These are phyloP conservation scores for Teratosphaeria nubilosa DNA, from an alignment of 2,329 filamentous ascomycete genomes.

Conservation along the genomic window DNA sequence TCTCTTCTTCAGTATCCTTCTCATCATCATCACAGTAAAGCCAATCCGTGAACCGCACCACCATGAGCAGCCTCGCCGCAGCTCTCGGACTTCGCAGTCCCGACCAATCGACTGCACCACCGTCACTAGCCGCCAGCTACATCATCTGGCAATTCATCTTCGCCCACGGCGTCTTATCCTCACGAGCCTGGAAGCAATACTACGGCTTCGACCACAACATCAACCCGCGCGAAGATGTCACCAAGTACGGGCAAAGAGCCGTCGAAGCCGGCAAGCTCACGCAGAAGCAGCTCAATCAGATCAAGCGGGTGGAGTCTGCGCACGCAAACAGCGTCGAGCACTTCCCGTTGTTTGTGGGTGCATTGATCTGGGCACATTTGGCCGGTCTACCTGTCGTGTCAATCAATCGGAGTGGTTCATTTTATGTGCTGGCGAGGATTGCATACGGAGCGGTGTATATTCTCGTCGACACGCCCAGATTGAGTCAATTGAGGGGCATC, in stretches of 20 bases:
- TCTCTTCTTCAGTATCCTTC: background rate
- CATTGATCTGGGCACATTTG: constrained; percentile 31
- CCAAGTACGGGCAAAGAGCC: constrained; percentile 34
- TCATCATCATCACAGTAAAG: background rate
- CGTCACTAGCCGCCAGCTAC: constrained; percentile 22
- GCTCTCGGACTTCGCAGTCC: background rate
- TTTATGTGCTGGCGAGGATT: constrained; percentile 34
- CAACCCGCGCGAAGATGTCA: constrained; percentile 37
- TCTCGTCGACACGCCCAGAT: constrained; percentile 25
- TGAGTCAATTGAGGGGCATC: constrained; percentile 28
- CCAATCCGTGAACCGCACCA: background rate
- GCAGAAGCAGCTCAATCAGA: constrained; percentile 30
- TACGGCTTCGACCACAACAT: constrained; percentile 40
- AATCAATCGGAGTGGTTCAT: constrained; percentile 31
- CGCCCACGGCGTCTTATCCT: constrained; percentile 35
- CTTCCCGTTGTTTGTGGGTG: constrained; percentile 29
- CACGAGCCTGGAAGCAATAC: constrained; percentile 33
- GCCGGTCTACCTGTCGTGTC: constrained; percentile 27
- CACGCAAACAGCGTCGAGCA: constrained; percentile 39
- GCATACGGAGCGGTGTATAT: constrained; percentile 34
- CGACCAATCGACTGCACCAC: constrained; percentile 1
- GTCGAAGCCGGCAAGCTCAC: constrained; percentile 34
- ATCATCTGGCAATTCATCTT: constrained; percentile 34
- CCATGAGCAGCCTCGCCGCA: background rate
- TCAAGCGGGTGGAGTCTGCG: constrained; percentile 37